Percentiles rank a stretch among this genome's conserved stretches.
These are phyloP conservation scores for Malus hybrid DNA, from an alignment of 331 rosid genomes.

Conservation along the genomic window DNA sequence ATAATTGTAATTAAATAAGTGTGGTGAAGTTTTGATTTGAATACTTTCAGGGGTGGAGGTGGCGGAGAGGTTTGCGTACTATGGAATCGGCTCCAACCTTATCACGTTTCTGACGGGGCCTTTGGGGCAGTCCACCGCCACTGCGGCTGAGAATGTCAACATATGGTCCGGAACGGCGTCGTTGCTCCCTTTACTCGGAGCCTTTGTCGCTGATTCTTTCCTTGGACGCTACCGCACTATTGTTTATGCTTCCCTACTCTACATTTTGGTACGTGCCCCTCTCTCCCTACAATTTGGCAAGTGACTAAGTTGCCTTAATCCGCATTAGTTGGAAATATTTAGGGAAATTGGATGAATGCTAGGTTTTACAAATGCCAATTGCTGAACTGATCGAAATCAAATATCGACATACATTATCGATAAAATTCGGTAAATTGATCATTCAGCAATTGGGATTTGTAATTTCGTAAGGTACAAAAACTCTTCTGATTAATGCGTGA, in stretches of 20 bases:
- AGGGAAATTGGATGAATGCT: background rate
- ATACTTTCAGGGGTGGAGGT: slow-evolving; percentile 30
- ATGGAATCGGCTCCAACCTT: slow-evolving; percentile 35
- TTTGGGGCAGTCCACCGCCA: slow-evolving; percentile 32
- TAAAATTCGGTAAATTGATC: background rate
- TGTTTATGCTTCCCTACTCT: slow-evolving; percentile 21
- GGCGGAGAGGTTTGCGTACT: slow-evolving; percentile 39
- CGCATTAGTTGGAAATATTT: background rate
- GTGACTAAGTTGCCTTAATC: background rate
- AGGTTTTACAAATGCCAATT: background rate
- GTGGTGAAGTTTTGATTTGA: background rate
- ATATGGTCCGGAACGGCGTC: slow-evolving; percentile 36
- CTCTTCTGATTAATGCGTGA: background rate
- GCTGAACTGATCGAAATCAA: background rate
- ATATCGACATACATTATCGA: background rate
- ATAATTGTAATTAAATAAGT: too few relatives aligned
- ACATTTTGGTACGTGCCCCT: slow-evolving; percentile 24
- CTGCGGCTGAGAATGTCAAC: slow-evolving; percentile 42
- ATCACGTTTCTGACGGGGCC: slow-evolving; percentile 37
- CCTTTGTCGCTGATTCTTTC: slow-evolving; percentile 41
- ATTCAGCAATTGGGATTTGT: background rate
- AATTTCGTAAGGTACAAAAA: background rate
- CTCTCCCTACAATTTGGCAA: background rate
- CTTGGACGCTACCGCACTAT: slow-evolving; percentile 46
- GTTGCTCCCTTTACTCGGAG: slow-evolving; percentile 41